Evolutionary conservation across 2,329 filamentous ascomycete species (phyloP).

Genomic region (Coniella vitis): DNA sequence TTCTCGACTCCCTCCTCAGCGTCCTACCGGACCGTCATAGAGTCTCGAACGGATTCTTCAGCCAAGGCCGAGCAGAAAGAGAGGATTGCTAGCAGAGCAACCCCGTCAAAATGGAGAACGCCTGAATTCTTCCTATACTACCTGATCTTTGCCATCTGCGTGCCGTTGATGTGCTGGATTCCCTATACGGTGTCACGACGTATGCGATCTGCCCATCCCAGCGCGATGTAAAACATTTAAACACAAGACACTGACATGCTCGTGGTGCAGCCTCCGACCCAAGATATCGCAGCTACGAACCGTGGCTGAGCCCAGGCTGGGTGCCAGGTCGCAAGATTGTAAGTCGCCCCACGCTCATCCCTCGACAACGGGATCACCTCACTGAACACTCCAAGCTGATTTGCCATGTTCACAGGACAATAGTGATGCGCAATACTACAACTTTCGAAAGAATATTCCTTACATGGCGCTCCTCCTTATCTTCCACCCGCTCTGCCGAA

Average conservation of each 20-base stretch:
- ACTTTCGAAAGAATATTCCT: conserved; percentile 80
- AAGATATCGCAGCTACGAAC: conserved; percentile 68
- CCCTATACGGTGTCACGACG: conserved; percentile 79
- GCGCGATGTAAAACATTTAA: no score
- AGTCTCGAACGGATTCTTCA: conserved; percentile 39
- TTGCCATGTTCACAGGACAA: conserved; percentile 62
- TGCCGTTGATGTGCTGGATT: conserved; percentile 90
- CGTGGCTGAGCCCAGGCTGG: conserved; percentile 74
- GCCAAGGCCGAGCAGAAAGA: conserved; percentile 34
- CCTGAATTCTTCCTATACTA: conserved; percentile 82
- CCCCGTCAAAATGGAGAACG: conserved; percentile 74
- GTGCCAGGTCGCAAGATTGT: conserved; percentile 86
- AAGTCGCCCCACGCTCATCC: conserved; percentile 27
- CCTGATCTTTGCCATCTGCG: conserved; percentile 53
- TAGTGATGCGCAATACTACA: conserved; percentile 80
- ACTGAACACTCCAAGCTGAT: neutral
- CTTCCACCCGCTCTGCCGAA: conserved; percentile 73
- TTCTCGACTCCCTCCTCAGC: conserved; percentile 60
- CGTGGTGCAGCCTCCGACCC: conserved; percentile 62
- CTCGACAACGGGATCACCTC: neutral
- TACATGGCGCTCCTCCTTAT: conserved; percentile 68
- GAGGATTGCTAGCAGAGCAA: conserved; percentile 37
- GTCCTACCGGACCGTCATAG: conserved; percentile 54
- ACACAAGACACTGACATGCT: conserved; percentile 16
- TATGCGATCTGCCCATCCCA: conserved; percentile 31